A percentile compares a stretch with the other conserved stretches of the same genome.
phyloP scores from a whole-genome alignment of 192 early-diverging fungal species.

The Spizellomyces sp. region DNA sequence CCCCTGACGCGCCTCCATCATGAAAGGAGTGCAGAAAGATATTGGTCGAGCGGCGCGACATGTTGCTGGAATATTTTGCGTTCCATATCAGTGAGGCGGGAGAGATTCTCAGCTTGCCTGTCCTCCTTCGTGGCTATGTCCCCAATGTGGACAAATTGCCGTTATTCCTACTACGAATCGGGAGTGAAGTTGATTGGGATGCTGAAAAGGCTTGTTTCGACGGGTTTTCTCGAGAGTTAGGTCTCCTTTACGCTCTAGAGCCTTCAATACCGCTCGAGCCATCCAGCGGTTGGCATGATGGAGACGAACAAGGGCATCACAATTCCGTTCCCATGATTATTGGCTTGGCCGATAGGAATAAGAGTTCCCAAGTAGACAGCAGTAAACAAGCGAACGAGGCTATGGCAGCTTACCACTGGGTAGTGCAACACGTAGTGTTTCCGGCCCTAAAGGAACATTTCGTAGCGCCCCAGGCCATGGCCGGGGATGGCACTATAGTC shows the following conservation, averaged over 20 bases:
- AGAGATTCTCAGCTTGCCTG: slow-evolving; percentile 68
- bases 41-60: slow-evolving; percentile 62
- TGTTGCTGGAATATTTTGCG: slow-evolving; percentile 91
- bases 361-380: too few species aligned
- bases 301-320: too few species aligned
- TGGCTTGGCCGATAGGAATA: too few species aligned
- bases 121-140: slow-evolving; percentile 78
- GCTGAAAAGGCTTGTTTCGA: slow-evolving; percentile 86
- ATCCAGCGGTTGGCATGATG: too few species aligned
- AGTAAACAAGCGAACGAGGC: neutral
- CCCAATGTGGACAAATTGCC: slow-evolving; percentile 86
- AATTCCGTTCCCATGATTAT: too few species aligned
- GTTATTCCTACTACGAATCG: slow-evolving; percentile 77
- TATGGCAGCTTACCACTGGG: slow-evolving; percentile 53
- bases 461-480: slow-evolving; percentile 62
- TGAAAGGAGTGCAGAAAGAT: slow-evolving; percentile 14
- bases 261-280: neutral
- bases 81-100: slow-evolving; percentile 70
- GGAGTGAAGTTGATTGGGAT: slow-evolving; percentile 76
- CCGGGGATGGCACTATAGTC: slow-evolving; percentile 62
- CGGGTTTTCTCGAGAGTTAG: slow-evolving; percentile 67
- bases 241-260: slow-evolving; percentile 62
- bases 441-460: slow-evolving; percentile 78
- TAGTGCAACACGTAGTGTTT: slow-evolving; percentile 80
- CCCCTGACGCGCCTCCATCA: neutral